A percentile compares a stretch with the other conserved stretches of the same genome.
Conservation (phyloP, 257 asterid genomes). For the Nicotiana otophora region DNA sequence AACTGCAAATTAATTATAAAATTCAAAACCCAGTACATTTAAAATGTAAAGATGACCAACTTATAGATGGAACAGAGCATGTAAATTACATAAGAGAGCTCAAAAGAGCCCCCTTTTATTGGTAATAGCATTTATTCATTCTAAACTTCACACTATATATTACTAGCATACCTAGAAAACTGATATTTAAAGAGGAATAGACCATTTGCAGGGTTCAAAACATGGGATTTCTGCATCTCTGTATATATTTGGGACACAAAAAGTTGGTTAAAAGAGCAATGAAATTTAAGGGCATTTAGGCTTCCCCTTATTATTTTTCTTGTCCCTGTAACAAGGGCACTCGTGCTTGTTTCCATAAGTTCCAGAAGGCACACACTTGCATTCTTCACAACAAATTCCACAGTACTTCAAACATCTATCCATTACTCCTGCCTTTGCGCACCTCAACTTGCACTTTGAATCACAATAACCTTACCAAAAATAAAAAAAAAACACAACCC, state of each 20-base stretch:
- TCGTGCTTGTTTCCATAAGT: slow-evolving; percentile 60
- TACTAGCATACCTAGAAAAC: background rate
- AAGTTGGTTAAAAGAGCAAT: too few relatives aligned
- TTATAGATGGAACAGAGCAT: background rate
- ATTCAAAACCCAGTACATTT: background rate
- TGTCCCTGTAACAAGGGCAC: slow-evolving; percentile 70
- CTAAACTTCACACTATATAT: background rate
- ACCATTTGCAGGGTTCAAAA: background rate
- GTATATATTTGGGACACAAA: background rate
- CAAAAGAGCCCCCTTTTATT: background rate
- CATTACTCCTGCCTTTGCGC: slow-evolving; percentile 48
- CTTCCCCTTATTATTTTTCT: slow-evolving; percentile 54
- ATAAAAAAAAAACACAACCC: background rate
- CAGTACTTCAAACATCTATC: slow-evolving; percentile 59
- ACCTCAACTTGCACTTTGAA: slow-evolving; percentile 39
- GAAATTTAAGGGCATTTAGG: slow-evolving; percentile 55
- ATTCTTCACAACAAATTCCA: slow-evolving; percentile 50
- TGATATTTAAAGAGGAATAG: background rate
- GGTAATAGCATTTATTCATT: background rate
- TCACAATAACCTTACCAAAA: slow-evolving; percentile 27
- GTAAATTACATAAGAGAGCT: background rate
- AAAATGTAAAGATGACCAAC: background rate
- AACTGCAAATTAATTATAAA: background rate
- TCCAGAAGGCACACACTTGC: slow-evolving; percentile 75
- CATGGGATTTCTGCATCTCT: background rate